Base-by-base conservation (phyloP, 352 stramenopile species). In the Globisporangium middletonii region DNA sequence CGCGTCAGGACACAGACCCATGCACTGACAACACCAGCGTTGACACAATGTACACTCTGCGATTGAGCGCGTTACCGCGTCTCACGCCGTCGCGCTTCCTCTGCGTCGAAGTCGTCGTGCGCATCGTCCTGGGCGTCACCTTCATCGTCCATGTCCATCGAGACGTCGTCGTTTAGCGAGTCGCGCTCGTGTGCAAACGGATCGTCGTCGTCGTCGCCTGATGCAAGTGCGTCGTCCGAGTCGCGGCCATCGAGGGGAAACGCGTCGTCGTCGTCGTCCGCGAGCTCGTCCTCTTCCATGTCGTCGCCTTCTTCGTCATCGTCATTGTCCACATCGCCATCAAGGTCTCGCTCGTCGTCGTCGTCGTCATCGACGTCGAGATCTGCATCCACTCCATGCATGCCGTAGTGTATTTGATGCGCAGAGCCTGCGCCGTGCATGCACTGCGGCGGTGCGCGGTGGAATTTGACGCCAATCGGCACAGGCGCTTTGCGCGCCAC, bases 381-480 rank as follows among this genome's bases (percentile, higher is more conserved):
- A 15, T 57, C 59, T 16, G 59, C 58, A 3, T 57, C 60, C 19
- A 63, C 63, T 2, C 46, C 63, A 11, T 60, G 45, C 4, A 50
- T 45, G 2, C 43, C 51, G 15, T 64, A 11, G 53, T 43, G 33
- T 11, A 6, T 38, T 38, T 38, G 33, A 38, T 11, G 33, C 33
- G 11, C 33, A 38, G 33, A 38, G 33, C 33, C 33, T 38, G 33
- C 33, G 11, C 33, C 33, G 7, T 38, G 33, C 33, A 38, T 38
- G 33, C 33, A 38, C 33, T 38, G 33, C 33, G 33, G 33, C 7
- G 30, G 44, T 49, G 70, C 49, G 18, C 69, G 73, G 42, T 86
- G 72, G 55, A 85, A 88, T 50, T 80, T 80, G 41, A 84, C 67
- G 18, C 79, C 79, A 16, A 87, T 87, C 1, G 79, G 79, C n/a